Percentiles rank a stretch among this genome's conserved stretches.
Evolutionary conservation across 139 green algal genomes (phyloP).

Genomic region (Limnomonas spitsbergensis): DNA sequence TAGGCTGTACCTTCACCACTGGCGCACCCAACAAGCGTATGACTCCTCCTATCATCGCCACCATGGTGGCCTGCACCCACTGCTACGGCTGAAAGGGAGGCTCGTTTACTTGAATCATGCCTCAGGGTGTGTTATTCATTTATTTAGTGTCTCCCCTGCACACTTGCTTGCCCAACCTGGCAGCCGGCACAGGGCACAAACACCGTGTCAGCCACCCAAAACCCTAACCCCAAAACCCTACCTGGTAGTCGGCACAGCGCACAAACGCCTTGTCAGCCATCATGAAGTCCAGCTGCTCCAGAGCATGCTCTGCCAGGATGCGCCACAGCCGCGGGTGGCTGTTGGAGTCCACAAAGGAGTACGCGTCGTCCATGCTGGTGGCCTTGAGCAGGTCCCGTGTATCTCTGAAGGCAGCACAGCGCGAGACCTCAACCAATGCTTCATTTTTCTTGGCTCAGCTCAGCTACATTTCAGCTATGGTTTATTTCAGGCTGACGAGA

Average conservation of each 20-base stretch:
- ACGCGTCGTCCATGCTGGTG: conserved; percentile 55
- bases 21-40: too few relatives aligned
- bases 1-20: too few relatives aligned
- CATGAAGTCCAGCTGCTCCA: conserved; percentile 62
- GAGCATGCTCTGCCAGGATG: conserved; percentile 72
- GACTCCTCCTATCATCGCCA: too few relatives aligned
- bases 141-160: too few relatives aligned
- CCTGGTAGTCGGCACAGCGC: conserved; percentile 42
- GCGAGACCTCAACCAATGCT: too few relatives aligned
- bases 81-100: too few relatives aligned
- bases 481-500: too few relatives aligned
- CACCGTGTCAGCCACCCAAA: conserved; percentile 65
- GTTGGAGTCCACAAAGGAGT: conserved; percentile 65
- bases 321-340: conserved; percentile 71
- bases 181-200: conserved; percentile 36
- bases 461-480: too few relatives aligned
- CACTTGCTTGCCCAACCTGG: conserved; percentile 25
- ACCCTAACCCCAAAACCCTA: conserved; percentile 39
- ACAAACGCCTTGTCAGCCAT: conserved; percentile 63
- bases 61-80: too few relatives aligned
- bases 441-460: too few relatives aligned
- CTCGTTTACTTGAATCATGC: too few relatives aligned
- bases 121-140: too few relatives aligned
- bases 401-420: conserved; percentile 44
- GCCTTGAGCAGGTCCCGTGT: conserved; percentile 58